phyloP scores from a whole-genome alignment of 169 alveolate species.

The Plasmodium relictum region DNA sequence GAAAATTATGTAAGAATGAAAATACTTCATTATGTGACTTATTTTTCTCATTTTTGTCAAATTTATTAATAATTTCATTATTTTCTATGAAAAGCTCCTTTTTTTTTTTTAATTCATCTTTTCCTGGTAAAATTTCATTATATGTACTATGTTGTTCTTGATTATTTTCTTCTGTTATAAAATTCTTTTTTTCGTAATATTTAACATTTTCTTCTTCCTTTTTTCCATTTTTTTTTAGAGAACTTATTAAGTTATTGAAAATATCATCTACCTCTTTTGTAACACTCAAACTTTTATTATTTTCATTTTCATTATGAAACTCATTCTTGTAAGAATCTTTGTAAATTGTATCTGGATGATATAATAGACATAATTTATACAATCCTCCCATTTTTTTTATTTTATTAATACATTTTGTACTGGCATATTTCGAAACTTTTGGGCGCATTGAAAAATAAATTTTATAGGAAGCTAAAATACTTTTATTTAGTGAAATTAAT shows the following conservation, averaged over 20 bases:
- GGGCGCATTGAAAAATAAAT: constrained; percentile 68
- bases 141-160: background rate
- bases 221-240: background rate
- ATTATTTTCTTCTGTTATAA: background rate
- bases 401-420: constrained; percentile 56
- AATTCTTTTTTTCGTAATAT: background rate
- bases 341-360: constrained; percentile 35
- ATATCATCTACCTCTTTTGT: background rate
- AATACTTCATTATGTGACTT: constrained; percentile 62
- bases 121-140: background rate
- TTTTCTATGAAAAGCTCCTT: too few species aligned
- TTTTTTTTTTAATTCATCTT: background rate
- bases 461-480: constrained; percentile 52
- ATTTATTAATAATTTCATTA: constrained; percentile 16
- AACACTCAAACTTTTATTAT: background rate
- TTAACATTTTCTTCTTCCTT: background rate
- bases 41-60: constrained; percentile 9
- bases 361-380: constrained; percentile 80
- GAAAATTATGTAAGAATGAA: constrained; percentile 76
- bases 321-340: background rate
- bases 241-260: constrained; percentile 14
- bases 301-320: background rate
- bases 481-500: constrained; percentile 21
- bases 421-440: constrained; percentile 68
- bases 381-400: constrained; percentile 78